phyloP scores from a whole-genome alignment of 164 flowering plant species.

The Tetrastigma voinierianum region DNA sequence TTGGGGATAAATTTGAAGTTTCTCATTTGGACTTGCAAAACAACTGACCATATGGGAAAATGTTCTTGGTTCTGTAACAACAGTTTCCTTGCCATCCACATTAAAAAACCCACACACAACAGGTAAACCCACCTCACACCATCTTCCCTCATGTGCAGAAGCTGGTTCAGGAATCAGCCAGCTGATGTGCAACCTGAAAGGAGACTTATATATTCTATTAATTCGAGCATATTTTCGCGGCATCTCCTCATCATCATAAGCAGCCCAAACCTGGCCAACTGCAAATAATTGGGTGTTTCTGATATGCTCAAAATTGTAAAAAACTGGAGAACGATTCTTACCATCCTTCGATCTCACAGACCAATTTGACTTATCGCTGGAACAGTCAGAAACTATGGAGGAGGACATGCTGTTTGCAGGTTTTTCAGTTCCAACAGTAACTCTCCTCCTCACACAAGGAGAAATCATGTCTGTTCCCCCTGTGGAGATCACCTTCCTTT shows the following conservation, averaged over 20 bases:
- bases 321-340: not conserved
- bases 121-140: constrained; percentile 51
- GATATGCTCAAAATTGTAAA: constrained; percentile 20
- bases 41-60: constrained; percentile 28
- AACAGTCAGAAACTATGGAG: not conserved
- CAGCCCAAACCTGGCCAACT: constrained; percentile 28
- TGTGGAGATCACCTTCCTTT: too few species aligned
- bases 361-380: not conserved
- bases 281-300: constrained; percentile 13
- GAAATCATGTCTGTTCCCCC: too few species aligned
- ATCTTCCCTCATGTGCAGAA: constrained; percentile 31
- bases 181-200: constrained; percentile 12
- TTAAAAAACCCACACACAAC: constrained; percentile 51
- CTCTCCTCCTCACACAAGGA: too few species aligned
- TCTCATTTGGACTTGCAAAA: constrained; percentile 19
- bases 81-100: constrained; percentile 14
- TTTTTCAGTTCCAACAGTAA: too few species aligned
- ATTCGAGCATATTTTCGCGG: constrained; percentile 16
- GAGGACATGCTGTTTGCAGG: not conserved
- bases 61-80: not conserved
- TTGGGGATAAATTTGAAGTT: constrained; percentile 36
- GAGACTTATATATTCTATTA: not conserved
- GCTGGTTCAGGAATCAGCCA: constrained; percentile 49
- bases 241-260: constrained; percentile 11
- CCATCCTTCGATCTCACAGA: not conserved